These are phyloP conservation scores for Litsea cubeba DNA, from an alignment of 164 flowering plant species.

Conservation along the genomic window DNA sequence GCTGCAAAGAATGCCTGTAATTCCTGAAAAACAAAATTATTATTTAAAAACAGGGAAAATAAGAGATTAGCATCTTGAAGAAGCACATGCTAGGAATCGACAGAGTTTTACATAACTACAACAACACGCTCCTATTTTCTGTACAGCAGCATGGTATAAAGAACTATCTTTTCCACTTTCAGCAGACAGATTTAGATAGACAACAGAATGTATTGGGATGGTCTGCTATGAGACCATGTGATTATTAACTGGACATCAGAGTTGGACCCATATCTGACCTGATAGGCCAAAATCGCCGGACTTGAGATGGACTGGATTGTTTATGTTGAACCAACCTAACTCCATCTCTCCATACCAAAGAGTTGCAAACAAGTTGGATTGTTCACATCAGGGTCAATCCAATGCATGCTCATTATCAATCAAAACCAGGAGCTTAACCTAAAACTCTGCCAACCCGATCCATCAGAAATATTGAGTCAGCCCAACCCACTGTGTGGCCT, in stretches of 20 bases:
- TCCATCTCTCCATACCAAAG: neutral
- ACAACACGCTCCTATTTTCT: neutral
- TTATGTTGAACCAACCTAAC: neutral
- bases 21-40: constrained; percentile 37
- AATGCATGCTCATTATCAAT: too few species aligned
- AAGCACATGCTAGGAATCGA: neutral
- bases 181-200: neutral
- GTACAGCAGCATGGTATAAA: neutral
- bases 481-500: too few species aligned
- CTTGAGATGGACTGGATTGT: neutral
- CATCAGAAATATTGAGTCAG: neutral
- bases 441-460: neutral
- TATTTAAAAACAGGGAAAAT: neutral
- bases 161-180: too few species aligned
- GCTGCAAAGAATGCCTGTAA: constrained; percentile 83
- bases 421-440: too few species aligned
- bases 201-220: neutral
- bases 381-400: too few species aligned
- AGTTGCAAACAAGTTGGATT: too few species aligned
- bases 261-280: neutral
- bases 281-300: neutral
- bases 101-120: neutral
- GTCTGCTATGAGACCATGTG: neutral
- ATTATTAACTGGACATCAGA: neutral
- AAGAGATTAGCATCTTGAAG: neutral